Conservation (phyloP, 345 rosid genomes). For the Eucalyptus virginea region DNA sequence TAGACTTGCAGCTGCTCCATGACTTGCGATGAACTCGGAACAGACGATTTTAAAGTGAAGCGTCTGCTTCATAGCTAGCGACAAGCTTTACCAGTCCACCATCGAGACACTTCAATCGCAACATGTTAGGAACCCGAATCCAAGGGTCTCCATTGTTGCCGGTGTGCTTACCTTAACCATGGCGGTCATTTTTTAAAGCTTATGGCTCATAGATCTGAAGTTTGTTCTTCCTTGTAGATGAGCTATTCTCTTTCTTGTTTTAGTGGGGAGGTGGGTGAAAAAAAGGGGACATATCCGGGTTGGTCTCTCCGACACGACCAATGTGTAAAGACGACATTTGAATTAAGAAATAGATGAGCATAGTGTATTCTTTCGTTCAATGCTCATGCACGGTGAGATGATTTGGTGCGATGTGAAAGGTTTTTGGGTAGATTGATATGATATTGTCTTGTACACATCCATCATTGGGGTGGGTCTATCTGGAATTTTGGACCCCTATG, state of each 20-base stretch:
- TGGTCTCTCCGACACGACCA: too few species aligned
- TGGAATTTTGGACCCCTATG: background rate
- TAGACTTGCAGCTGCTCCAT: background rate
- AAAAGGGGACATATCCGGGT: too few species aligned
- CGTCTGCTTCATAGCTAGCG: background rate
- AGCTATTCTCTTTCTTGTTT: background rate
- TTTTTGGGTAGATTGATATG: background rate
- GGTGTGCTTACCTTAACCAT: background rate
- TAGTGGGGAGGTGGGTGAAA: background rate
- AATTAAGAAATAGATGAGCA: too few species aligned
- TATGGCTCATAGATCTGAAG: background rate
- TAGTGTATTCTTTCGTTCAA: too few species aligned
- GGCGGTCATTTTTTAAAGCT: background rate
- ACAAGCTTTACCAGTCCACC: background rate
- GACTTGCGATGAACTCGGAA: background rate
- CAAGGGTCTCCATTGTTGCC: background rate
- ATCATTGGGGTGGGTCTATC: fast-evolving
- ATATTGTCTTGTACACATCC: too few species aligned
- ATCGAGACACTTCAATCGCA: background rate
- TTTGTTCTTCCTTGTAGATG: background rate
- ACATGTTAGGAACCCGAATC: background rate
- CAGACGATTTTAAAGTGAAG: background rate
- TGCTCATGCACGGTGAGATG: too few species aligned
- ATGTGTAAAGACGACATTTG: too few species aligned
- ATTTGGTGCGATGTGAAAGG: too few species aligned